Evolutionary conservation across 495 filamentous ascomycete genomes (phyloP).

Genomic region (Neurospora sp.): DNA sequence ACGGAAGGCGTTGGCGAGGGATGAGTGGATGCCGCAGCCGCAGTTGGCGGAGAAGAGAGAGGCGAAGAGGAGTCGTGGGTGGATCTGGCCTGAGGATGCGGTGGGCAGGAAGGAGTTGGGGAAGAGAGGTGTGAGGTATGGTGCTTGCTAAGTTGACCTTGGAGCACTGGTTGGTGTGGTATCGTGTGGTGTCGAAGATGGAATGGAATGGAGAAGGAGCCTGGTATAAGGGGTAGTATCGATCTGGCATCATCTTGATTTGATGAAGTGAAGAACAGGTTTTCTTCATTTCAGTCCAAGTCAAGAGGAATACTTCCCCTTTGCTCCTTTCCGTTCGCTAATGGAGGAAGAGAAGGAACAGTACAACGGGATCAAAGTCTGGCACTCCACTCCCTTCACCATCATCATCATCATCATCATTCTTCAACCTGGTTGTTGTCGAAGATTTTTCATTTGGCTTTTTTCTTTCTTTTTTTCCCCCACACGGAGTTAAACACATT

Average conservation of each 20-base stretch:
- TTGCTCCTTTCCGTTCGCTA: background rate
- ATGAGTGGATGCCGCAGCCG: slow-evolving; percentile 81
- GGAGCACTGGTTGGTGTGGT: background rate
- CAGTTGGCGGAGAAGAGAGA: slow-evolving; percentile 73
- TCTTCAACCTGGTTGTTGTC: background rate
- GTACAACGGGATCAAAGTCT: background rate
- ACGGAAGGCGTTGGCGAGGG: slow-evolving; percentile 57
- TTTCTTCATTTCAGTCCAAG: background rate
- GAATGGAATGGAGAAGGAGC: background rate
- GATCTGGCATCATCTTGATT: background rate
- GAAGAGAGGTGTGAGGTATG: slow-evolving; percentile 44
- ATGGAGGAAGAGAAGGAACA: background rate
- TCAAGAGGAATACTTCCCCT: background rate
- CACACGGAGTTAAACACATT: background rate
- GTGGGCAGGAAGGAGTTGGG: slow-evolving; percentile 47
- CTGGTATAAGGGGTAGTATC: background rate
- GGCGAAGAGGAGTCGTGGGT: slow-evolving; percentile 72
- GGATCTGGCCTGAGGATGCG: slow-evolving; percentile 70
- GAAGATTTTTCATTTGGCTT: background rate
- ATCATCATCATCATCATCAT: background rate
- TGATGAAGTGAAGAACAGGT: background rate
- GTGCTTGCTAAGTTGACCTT: slow-evolving; percentile 22
- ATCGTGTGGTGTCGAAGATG: background rate
- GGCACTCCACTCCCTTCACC: background rate
- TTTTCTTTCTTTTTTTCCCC: background rate